Evolutionary conservation across 306 rosid genomes (phyloP).

Genomic region (Rosa multiflora): DNA sequence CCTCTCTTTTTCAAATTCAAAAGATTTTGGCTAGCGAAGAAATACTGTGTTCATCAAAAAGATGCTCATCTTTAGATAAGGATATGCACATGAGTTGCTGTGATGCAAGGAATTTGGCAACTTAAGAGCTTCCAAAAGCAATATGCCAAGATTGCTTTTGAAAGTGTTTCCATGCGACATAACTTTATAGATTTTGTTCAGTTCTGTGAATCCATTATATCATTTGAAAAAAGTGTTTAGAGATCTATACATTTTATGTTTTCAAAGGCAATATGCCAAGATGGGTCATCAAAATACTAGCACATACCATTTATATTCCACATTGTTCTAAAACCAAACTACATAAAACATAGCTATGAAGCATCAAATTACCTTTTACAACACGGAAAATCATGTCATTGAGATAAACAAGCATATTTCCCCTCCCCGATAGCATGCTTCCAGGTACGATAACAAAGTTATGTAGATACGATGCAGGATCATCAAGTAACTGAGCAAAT

Average conservation of each 20-base stretch:
- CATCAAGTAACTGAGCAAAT: slow-evolving; percentile 59
- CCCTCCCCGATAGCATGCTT: slow-evolving; percentile 75
- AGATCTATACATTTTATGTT: background rate
- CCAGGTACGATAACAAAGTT: slow-evolving; percentile 68
- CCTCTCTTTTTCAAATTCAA: background rate
- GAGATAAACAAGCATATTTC: slow-evolving; percentile 62
- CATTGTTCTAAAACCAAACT: no score
- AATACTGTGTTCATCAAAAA: background rate
- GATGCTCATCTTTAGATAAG: background rate
- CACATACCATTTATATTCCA: background rate
- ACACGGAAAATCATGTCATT: slow-evolving; percentile 68
- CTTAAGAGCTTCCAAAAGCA: background rate
- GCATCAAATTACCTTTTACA: slow-evolving; percentile 55
- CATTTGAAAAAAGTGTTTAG: background rate
- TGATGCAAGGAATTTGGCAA: background rate
- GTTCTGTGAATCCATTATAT: background rate
- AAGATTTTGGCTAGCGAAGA: background rate
- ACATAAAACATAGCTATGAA: background rate
- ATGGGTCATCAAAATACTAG: background rate
- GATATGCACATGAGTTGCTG: background rate
- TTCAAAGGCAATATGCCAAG: background rate
- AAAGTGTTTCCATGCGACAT: background rate
- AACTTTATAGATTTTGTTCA: background rate
- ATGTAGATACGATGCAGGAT: slow-evolving; percentile 55
- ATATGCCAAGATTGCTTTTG: background rate